Percentiles rank a stretch among this genome's conserved stretches.
phyloP scores from a whole-genome alignment of 768 basidiomycete species.

The Roridomyces roridus region DNA sequence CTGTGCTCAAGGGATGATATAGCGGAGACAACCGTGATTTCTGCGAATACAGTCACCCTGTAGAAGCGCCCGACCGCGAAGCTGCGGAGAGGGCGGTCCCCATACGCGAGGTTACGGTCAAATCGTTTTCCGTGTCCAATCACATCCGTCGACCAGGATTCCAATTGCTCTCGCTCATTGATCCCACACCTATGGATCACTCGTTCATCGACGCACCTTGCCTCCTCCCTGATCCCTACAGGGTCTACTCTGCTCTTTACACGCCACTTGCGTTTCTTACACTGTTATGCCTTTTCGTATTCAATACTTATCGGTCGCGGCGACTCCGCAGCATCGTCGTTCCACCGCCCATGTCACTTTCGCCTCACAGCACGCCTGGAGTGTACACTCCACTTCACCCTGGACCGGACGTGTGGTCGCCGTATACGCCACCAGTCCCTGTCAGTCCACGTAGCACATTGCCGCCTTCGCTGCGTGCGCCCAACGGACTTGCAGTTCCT shows the following conservation, averaged over 20 bases:
- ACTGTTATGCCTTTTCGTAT: constrained; percentile 48
- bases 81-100: constrained; percentile 27
- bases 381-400: constrained; percentile 28
- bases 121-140: constrained; percentile 81
- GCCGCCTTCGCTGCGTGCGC: constrained; percentile 47
- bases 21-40: constrained; percentile 94
- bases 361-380: constrained; percentile 34
- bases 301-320: constrained; percentile 45
- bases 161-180: constrained; percentile 74
- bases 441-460: constrained; percentile 46
- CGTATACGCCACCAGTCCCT: constrained; percentile 40
- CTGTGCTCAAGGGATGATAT: constrained; percentile 14
- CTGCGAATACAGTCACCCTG: constrained; percentile 73
- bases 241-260: constrained; percentile 68
- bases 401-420: constrained; percentile 49
- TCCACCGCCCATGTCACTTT: constrained; percentile 37
- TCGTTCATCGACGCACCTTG: constrained; percentile 75
- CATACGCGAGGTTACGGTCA: constrained; percentile 84
- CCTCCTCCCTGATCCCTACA: constrained; percentile 74
- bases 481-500: constrained; percentile 38
- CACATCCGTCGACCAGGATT: constrained; percentile 82
- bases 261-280: constrained; percentile 66
- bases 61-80: constrained; percentile 30
- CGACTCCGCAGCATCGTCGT: constrained; percentile 28
- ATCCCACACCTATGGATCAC: constrained; percentile 37